Percentiles rank a stretch among this genome's conserved stretches.
phyloP scores from a whole-genome alignment of 1,139 yeast species.

The Yamadazyma songkhlaensis region DNA sequence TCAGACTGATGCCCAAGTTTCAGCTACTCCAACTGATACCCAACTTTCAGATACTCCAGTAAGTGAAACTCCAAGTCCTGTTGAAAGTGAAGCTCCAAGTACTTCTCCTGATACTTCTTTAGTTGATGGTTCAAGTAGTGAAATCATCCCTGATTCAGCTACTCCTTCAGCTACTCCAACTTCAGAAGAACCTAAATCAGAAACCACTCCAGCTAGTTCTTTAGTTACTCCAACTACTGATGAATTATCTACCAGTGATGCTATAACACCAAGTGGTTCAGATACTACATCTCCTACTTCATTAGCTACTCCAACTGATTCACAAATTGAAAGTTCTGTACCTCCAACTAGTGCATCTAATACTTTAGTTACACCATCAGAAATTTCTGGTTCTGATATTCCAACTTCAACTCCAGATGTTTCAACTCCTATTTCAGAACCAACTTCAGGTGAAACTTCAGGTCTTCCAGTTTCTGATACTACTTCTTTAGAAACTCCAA shows the following conservation, averaged over 20 bases:
- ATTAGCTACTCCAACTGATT: no score
- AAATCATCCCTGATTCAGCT: no score
- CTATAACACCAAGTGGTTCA: no score
- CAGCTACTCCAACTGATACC: constrained; percentile 3
- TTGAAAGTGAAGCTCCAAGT: constrained; percentile 2
- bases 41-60: constrained; percentile 3
- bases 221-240: constrained; percentile 2
- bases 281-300: no score
- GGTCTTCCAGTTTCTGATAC: background rate
- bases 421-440: constrained; percentile 2
- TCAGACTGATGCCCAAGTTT: no score
- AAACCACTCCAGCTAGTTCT: no score
- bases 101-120: background rate
- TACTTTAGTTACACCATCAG: background rate
- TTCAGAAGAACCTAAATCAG: no score
- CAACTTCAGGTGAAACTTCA: background rate
- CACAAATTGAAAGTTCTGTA: no score
- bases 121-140: no score
- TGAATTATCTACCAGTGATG: background rate
- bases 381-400: background rate
- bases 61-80: constrained; percentile 2
- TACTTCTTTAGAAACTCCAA: constrained; percentile 2
- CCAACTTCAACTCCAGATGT: constrained; percentile 1
- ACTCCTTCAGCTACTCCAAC: no score
- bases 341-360: background rate